Evolutionary conservation across 2,329 filamentous ascomycete species (phyloP), one percentile per base, ranked within the genome.

Genomic region (Claviceps digitariae): DNA sequence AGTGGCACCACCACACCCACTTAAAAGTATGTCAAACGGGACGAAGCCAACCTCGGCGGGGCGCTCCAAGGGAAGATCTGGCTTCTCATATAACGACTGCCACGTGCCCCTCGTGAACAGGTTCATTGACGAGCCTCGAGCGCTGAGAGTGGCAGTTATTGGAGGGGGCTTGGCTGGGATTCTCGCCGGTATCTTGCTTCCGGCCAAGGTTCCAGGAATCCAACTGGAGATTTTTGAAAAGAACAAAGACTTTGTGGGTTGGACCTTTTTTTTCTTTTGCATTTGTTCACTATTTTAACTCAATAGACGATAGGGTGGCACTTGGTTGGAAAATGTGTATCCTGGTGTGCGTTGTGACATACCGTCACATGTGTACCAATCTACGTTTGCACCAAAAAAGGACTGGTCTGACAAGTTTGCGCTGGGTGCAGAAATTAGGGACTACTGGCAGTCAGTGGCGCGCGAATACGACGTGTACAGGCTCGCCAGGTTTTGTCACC

Each of bases 361-460:
- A 15, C 82, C 84, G 0, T 77, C 82, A 0, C 81, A 86, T 62
- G 81, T 83, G 21, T 88, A 88, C 59, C 83, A 87, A 61, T 78
- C 77, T 8, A 81, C 79, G 0, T 87, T 86, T 63, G 72, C 74
- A 7, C 82, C 83, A 1, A 87, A 87, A 53, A 77, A 75, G 0
- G 73, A 85, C 57, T 89, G 85, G 85, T 75, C 74, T 0, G 81
- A 86, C 59, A 74, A 82, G 55, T 88, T 86, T 60, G 78, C 84
- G 0, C 77, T 79, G 40, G 84, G 84, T 0, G 63, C 69, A 4
- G 85, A 89, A 63, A 88, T 89, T 55, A 69, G 74, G 7, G 73
- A 78, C 17, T 89, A 89, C 62, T 82, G 82, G 81, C 74, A 84
- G 58, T 65, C 65, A 0, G 65, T 85, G 3, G 82, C 83, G 0